These are phyloP conservation scores for Thermomyces lanuginosus DNA, from an alignment of 2,329 filamentous ascomycete species.

Conservation along the genomic window DNA sequence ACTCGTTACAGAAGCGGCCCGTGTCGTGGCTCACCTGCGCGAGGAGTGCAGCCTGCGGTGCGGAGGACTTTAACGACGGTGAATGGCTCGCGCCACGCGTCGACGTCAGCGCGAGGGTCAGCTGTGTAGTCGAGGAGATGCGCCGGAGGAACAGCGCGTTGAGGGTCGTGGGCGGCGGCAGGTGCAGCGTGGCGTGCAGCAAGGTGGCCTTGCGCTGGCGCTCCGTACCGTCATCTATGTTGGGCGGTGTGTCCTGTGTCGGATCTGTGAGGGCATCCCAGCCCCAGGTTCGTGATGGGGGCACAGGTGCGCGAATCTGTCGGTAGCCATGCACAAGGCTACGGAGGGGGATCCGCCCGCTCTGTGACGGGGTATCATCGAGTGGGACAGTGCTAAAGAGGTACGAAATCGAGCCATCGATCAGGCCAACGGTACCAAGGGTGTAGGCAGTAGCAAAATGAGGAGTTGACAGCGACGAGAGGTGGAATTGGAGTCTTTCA, in stretches of 20 bases:
- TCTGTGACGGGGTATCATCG: slow-evolving; percentile 47
- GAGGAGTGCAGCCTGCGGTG: slow-evolving; percentile 30
- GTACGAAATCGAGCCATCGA: slow-evolving; percentile 95
- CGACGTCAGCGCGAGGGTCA: slow-evolving; percentile 50
- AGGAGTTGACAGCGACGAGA: slow-evolving; percentile 80
- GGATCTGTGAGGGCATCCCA: slow-evolving; percentile 20
- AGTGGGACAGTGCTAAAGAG: slow-evolving; percentile 81
- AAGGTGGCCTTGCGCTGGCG: slow-evolving; percentile 24
- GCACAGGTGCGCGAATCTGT: slow-evolving; percentile 42
- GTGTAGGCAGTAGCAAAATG: slow-evolving; percentile 93
- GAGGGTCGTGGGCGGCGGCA: slow-evolving; percentile 58
- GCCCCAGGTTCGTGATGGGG: slow-evolving; percentile 18
- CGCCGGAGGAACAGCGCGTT: slow-evolving; percentile 73
- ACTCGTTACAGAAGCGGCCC: slow-evolving; percentile 76
- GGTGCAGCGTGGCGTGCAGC: slow-evolving; percentile 30
- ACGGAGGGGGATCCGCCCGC: slow-evolving; percentile 58
- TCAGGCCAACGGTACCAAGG: slow-evolving; percentile 71
- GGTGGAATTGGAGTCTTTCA: slow-evolving; percentile 63
- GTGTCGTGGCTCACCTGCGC: slow-evolving; percentile 49
- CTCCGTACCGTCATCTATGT: slow-evolving; percentile 38
- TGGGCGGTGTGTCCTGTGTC: slow-evolving; percentile 34
- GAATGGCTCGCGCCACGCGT: no score
- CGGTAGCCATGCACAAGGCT: slow-evolving; percentile 69
- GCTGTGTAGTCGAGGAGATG: slow-evolving; percentile 57
- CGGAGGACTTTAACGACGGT: slow-evolving; percentile 27